These are phyloP conservation scores for Trametes sanguinea DNA, from an alignment of 768 basidiomycete genomes.

Conservation along the genomic window DNA sequence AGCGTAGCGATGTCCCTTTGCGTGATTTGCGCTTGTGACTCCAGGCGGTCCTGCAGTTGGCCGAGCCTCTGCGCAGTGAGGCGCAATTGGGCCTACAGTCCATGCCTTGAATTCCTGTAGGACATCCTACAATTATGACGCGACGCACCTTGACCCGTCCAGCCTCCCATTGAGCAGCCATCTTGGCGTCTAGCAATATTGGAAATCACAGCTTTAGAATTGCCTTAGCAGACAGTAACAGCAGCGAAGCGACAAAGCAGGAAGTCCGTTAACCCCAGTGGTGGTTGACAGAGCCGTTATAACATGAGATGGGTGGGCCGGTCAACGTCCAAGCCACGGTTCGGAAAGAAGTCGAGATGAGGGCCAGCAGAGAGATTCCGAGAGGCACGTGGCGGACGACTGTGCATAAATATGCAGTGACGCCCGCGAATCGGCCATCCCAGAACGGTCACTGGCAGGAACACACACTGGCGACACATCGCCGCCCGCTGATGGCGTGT, in stretches of 20 bases:
- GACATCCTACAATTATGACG: too few relatives aligned
- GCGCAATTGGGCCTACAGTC: constrained; percentile 59
- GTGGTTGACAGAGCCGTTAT: neutral
- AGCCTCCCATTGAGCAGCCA: constrained; percentile 33
- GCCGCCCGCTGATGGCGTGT: constrained; percentile 6
- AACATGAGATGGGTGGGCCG: neutral
- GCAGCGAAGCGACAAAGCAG: neutral
- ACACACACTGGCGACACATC: neutral
- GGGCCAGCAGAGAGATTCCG: constrained; percentile 13
- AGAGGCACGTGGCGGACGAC: constrained; percentile 12
- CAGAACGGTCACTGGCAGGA: neutral
- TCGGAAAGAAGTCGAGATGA: constrained; percentile 1
- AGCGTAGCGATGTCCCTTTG: constrained; percentile 69
- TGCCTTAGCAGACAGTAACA: neutral
- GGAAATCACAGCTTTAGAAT: neutral
- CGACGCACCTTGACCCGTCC: constrained; percentile 35
- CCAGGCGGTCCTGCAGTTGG: constrained; percentile 69
- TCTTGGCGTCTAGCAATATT: constrained; percentile 9
- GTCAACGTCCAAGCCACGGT: neutral
- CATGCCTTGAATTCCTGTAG: constrained; percentile 1
- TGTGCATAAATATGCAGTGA: constrained; percentile 12
- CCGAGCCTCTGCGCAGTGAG: constrained; percentile 65
- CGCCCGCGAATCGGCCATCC: constrained; percentile 1
- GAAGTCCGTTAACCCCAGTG: neutral
- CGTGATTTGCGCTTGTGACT: constrained; percentile 61